Evolutionary conservation across 2,329 filamentous ascomycete species (phyloP), one percentile per base, ranked within the genome.

Genomic region (Truncatella angustata): DNA sequence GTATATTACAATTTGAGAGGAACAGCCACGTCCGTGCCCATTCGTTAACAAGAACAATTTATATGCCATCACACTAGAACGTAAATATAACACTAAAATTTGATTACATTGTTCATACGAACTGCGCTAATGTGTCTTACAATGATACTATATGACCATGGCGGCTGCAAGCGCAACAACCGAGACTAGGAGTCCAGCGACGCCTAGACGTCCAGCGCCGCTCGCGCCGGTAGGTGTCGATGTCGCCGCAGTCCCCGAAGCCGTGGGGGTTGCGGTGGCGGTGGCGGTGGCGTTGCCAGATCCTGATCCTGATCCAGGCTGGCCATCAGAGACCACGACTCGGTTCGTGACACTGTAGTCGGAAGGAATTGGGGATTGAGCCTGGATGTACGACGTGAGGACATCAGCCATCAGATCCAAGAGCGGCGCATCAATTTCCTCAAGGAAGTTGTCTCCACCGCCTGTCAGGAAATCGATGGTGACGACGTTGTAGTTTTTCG

Each of bases 401-500:
- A 81, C 76, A 56, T 80, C 73, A 46, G 78, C 78, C 56, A 80
- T 68, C 0, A 75, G 76, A 53, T 80, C 76, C 3, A 81, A 66
- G 5, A 74, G 66, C 16, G 74, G 68, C 63, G 64, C 57, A 5
- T 66, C 61, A 1, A 63, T 24, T 2, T 65, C 56, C 16, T 50
- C 53, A 10, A 84, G 75, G 61, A 86, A 80, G 60, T 85, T 86
- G 59, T 87, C 85, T 12, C 84, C 85, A 2, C 81, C 82, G 3
- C 75, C 75, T 1, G 82, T 81, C 0, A 87, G 57, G 58, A 86
- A 87, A 59, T 87, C 84, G 1, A 85, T 69, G 0, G 84, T 87
- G 14, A 84, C 79, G 18, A 87, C 65, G 10, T 73, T 76, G 64
- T 87, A 87, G 24, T 74, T 68, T 14, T 64, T 66, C 10, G 64